Percentiles rank a stretch among this genome's conserved stretches.
Conservation (phyloP, 495 filamentous ascomycete species). For the Penicillium parvum region DNA sequence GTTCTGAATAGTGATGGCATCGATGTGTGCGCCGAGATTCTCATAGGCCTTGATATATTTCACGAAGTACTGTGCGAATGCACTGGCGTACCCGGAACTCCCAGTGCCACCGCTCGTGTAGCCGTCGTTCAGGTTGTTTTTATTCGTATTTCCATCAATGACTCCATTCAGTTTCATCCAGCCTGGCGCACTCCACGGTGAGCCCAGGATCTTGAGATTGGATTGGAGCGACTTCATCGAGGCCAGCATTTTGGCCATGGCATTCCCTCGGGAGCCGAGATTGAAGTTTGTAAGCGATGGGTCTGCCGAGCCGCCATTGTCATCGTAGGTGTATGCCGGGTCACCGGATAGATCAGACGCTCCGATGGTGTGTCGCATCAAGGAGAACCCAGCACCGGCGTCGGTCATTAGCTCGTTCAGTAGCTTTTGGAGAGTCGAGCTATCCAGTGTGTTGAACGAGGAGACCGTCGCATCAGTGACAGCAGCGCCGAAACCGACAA, state of each 20-base stretch:
- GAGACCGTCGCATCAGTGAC: conserved; percentile 54
- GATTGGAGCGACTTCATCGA: conserved; percentile 28
- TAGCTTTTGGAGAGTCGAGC: conserved; percentile 34
- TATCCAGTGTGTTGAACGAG: conserved; percentile 42
- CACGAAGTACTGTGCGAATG: conserved; percentile 52
- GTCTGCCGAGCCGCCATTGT: conserved; percentile 38
- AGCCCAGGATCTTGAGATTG: conserved; percentile 46
- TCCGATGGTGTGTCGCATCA: conserved; percentile 53
- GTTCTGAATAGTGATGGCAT: conserved; percentile 55
- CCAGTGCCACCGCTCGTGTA: conserved; percentile 22
- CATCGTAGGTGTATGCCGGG: conserved; percentile 51
- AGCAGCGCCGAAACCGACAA: conserved; percentile 52
- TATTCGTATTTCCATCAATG: conserved; percentile 40
- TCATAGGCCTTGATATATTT: conserved; percentile 52
- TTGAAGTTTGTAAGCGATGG: conserved; percentile 38
- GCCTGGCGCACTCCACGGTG: conserved; percentile 51
- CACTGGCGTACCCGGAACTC: conserved; percentile 32
- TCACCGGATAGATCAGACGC: conserved; percentile 49
- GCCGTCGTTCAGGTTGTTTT: conserved; percentile 50
- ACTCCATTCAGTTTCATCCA: conserved; percentile 57
- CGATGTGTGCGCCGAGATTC: conserved; percentile 38
- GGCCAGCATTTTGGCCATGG: conserved; percentile 43
- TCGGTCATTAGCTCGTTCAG: conserved; percentile 45
- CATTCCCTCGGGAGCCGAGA: conserved; percentile 45
- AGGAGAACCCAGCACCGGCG: conserved; percentile 43